A percentile compares a stretch with the other conserved stretches of the same genome.
Evolutionary conservation across 73 alveolate genomes (phyloP).

Genomic region (Symbiodinium natans): DNA sequence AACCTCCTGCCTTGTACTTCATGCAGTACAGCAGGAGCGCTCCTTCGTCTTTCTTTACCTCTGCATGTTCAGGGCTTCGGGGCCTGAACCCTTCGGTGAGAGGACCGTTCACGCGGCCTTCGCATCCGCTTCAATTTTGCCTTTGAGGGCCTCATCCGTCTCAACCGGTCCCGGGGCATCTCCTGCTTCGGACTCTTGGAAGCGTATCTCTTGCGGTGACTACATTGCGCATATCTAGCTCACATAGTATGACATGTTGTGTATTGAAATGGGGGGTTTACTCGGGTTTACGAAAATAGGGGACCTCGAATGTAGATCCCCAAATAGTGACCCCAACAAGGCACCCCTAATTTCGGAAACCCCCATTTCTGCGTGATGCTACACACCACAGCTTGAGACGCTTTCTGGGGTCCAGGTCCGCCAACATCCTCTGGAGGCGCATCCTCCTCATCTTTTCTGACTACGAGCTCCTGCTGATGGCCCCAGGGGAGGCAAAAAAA

Average conservation of each 20-base stretch:
- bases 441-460: conserved; percentile 73
- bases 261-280: no score
- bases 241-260: no score
- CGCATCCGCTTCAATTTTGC: conserved; percentile 23
- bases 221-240: no score
- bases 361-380: no score
- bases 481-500: no score
- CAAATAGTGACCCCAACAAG: no score
- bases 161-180: conserved; percentile 56
- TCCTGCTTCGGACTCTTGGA: background rate
- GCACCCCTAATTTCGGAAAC: no score
- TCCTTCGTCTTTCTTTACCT: conserved; percentile 15
- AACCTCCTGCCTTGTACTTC: conserved; percentile 88
- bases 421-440: conserved; percentile 86
- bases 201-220: no score
- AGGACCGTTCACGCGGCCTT: conserved; percentile 25
- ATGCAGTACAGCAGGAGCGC: conserved; percentile 83
- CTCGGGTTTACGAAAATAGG: no score
- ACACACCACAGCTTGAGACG: no score
- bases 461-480: conserved; percentile 39
- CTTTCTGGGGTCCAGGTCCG: conserved; percentile 67
- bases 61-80: background rate
- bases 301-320: no score
- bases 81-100: no score
- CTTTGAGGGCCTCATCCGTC: conserved; percentile 54